phyloP scores from a whole-genome alignment of 2,329 filamentous ascomycete species.

The Claviceps pazoutovae region DNA sequence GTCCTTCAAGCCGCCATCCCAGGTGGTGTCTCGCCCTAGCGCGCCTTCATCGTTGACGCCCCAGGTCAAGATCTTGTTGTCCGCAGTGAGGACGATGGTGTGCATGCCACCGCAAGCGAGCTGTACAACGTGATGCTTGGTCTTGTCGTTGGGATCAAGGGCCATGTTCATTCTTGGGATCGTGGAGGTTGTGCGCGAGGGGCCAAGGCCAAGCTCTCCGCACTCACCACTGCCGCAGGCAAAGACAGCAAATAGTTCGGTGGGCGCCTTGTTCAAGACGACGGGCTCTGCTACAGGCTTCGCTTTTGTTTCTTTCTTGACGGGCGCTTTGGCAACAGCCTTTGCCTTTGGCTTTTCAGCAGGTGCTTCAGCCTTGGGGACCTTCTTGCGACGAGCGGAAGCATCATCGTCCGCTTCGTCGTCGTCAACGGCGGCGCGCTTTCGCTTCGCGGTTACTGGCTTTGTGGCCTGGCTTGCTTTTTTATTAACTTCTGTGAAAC shows the following conservation, averaged over 20 bases:
- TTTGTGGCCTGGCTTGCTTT: background rate
- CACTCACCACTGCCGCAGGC: conserved; percentile 68
- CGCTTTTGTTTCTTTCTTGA: conserved; percentile 4
- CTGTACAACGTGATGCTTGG: conserved; percentile 56
- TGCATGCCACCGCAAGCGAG: conserved; percentile 76
- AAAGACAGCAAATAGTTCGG: conserved; percentile 54
- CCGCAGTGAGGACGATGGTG: conserved; percentile 58
- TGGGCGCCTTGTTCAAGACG: conserved; percentile 29
- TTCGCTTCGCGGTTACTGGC: conserved; percentile 4
- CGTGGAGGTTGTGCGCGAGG: conserved; percentile 25
- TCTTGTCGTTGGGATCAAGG: conserved; percentile 53
- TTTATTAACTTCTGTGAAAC: conserved; percentile 1
- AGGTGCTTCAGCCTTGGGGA: conserved; percentile 1
- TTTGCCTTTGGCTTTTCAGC: conserved; percentile 2
- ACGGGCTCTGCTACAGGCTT: conserved; percentile 21
- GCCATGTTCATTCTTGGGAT: conserved; percentile 43
- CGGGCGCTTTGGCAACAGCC: background rate
- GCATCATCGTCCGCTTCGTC: conserved; percentile 2
- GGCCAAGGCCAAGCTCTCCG: conserved; percentile 73
- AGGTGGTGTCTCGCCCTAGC: conserved; percentile 58
- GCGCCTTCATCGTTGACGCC: conserved; percentile 79
- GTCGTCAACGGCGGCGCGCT: conserved; percentile 5
- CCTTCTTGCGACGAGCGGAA: conserved; percentile 3
- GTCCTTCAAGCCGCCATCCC: conserved; percentile 49
- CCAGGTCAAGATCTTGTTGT: conserved; percentile 76